Base-by-base conservation (phyloP, 495 filamentous ascomycete genomes). In the Xylaria flabelliformis region DNA sequence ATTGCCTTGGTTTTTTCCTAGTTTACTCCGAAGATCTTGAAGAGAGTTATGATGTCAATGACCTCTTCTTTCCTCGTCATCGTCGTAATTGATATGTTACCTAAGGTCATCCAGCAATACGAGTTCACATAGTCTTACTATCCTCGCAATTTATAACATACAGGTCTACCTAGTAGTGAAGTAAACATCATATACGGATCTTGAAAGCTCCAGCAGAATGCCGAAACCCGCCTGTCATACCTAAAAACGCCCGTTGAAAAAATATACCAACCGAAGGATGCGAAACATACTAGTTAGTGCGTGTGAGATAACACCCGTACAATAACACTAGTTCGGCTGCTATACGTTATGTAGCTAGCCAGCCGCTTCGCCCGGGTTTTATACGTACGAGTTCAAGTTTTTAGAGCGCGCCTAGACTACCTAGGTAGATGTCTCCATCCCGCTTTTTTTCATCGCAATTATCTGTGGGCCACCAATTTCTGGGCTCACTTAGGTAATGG, bases 391-490 rank as follows among this genome's bases (percentile, higher is more conserved):
- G 48, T 10, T 64, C 61, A 26, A 17, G 61, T 26, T 15, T 39
- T 7, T 13, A 26, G 4, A 48, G 42, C 39, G 15, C 19, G 10
- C 17, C 36, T 39, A 39, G 36, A 39, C 36, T n/a, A n/a, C n/a
- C n/a, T 29, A 29, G 26, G 26, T 39, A 41, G 44, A 53, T 39
- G 29, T 48, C 46, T 24, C 46, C 64, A 29, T 67, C 65, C 29
- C 65, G 29, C 36, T 6, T 39, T 55, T 51, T 67, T 56, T 39
- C 0, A 29, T 51, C 44, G n/a, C 19, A 21, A 48, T 65, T 65
- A 42, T 36, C 17, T 51, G 26, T 66, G 64, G 65, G 7, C 21
- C 50, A 34, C 36, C 56, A 51, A 67, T 67, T 51, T 24, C 32
- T 44, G 65, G 32, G 34, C 21, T 67, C 2, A 42, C 10, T 53